Evolutionary conservation across 2,329 filamentous ascomycete species (phyloP), one percentile per base, ranked within the genome.

Genomic region (Ambrosiella cleistominuta): DNA sequence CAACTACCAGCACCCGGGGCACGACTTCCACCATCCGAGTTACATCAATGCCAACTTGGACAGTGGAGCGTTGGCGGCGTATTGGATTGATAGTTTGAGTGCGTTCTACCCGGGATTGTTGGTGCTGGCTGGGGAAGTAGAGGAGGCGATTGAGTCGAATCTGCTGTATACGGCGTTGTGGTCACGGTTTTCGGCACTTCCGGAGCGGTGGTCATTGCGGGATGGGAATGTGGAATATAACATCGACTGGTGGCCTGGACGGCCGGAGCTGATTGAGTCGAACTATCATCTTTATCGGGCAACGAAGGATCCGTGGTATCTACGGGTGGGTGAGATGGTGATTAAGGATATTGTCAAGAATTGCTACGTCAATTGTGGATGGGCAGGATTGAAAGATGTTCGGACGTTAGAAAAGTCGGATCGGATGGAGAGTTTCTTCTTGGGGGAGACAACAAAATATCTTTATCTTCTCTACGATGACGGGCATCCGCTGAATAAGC

Each of bases 381-480:
- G 91, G 89, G 87, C 91, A 12, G 91, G 91, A 0, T 75, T 97
- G 40, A 84, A 89, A 65, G 84, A 90, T 67, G 86, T 91, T 7
- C 74, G 83, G 39, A 87, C 80, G 4, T 91, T 91, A 2, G 88
- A 96, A 70, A 81, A 88, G 69, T 87, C 81, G 64, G 90, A 98
- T 68, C 85, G 93, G 39, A 97, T 97, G 93, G 93, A 98, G 70
- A 97, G 91, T 68, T 98, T 97, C 75, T 97, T 97, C 66, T 76
- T 98, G 0, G 91, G 93, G 12, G 93, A 98, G 70, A 98, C 93
- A 1, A 84, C 88, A 50, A 96, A 97, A 70, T 98, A 98, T 68
- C 75, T 98, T 62, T 97, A 94, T 68, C 73, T 98, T 57, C 79
- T 97, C 1, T 97, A 94, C 68, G 87, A 95, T 63, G 78, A 83